phyloP scores from a whole-genome alignment of 306 rosid species.

The Betula pendula region DNA sequence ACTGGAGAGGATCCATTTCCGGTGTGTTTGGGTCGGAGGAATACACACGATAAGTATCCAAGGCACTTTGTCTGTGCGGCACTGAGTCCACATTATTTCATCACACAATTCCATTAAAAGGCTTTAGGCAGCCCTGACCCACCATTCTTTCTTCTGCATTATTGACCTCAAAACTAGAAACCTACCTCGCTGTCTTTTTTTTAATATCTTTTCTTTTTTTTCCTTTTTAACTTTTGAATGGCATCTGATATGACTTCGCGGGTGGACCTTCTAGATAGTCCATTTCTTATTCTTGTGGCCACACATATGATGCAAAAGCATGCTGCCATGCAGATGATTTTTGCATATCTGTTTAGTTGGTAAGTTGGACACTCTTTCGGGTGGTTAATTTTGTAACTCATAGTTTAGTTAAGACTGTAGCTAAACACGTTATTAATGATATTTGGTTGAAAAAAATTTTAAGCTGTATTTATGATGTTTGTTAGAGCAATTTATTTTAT shows the following conservation, averaged over 20 bases:
- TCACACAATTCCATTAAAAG: neutral
- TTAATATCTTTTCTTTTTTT: neutral
- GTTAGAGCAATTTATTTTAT: no score
- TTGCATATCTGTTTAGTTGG: no score
- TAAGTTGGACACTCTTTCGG: no score
- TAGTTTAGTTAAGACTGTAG: no score
- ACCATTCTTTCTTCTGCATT: slow-evolving; percentile 14
- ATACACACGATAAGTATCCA: slow-evolving; percentile 14
- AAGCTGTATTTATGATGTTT: no score
- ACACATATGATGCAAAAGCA: neutral
- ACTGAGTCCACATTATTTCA: slow-evolving; percentile 11
- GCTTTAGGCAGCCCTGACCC: slow-evolving; percentile 14
- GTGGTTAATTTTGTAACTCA: no score
- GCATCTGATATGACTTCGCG: neutral
- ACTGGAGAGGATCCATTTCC: no score
- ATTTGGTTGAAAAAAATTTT: no score
- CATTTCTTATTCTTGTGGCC: neutral
- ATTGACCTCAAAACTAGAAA: neutral
- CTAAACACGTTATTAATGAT: no score
- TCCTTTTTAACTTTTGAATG: neutral
- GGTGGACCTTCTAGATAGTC: neutral
- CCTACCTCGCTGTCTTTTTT: neutral
- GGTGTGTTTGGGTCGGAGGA: neutral
- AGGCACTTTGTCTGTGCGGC: neutral
- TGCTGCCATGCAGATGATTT: neutral